Conservation (phyloP, 208 protist genomes). For the Wallacemonas sp. region DNA sequence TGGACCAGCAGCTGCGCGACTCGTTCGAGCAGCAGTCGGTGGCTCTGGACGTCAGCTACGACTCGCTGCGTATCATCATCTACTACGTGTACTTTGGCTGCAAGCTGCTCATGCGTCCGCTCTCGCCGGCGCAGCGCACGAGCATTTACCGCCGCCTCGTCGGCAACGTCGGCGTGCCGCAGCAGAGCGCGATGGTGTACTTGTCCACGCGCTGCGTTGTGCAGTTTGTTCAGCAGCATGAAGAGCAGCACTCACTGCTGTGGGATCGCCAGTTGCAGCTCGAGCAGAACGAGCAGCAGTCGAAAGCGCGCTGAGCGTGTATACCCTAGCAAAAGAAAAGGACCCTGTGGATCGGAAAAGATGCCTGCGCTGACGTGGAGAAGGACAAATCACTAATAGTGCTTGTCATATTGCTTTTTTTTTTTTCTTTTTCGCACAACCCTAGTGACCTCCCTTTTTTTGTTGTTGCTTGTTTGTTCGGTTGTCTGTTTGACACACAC, state of each 20-base stretch:
- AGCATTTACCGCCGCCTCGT: conserved; percentile 78
- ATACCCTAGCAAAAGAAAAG: too few species aligned
- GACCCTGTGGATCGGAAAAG: too few species aligned
- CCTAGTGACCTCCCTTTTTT: background rate
- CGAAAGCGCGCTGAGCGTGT: background rate
- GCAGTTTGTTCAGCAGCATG: conserved; percentile 63
- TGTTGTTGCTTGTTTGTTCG: conserved; percentile 11
- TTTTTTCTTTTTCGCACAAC: background rate
- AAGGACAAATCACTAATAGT: too few species aligned
- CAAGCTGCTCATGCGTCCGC: conserved; percentile 72
- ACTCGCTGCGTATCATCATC: conserved; percentile 71
- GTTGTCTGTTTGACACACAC: conserved; percentile 1
- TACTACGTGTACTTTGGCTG: conserved; percentile 82
- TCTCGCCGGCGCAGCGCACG: conserved; percentile 59
- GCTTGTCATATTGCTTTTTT: too few species aligned
- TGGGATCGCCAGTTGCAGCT: conserved; percentile 45
- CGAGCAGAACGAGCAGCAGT: conserved; percentile 3
- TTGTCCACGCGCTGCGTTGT: conserved; percentile 79
- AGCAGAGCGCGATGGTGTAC: conserved; percentile 63
- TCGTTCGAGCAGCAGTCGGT: conserved; percentile 72
- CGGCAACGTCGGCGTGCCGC: conserved; percentile 65
- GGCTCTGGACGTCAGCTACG: conserved; percentile 67
- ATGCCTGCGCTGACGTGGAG: too few species aligned
- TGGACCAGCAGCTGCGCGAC: conserved; percentile 49
- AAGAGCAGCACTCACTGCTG: conserved; percentile 50